These are phyloP conservation scores for Suhomyces tanzawaensis DNA, from an alignment of 805 yeast genomes.

Conservation along the genomic window DNA sequence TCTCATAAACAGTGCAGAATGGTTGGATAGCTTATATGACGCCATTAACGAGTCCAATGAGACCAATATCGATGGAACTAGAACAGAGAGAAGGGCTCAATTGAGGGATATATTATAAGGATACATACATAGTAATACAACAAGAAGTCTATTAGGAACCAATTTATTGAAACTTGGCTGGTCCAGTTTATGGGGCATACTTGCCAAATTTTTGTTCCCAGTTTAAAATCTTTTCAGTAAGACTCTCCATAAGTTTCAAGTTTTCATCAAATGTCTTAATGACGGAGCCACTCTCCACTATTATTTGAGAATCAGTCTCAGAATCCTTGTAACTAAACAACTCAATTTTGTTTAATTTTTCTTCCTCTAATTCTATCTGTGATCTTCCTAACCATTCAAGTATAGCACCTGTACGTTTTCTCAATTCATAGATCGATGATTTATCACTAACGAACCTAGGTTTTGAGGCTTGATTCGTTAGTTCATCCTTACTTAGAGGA, in stretches of 20 bases:
- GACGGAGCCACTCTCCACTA: slow-evolving; percentile 22
- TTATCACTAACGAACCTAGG: slow-evolving; percentile 82
- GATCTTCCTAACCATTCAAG: slow-evolving; percentile 87
- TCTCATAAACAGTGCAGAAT: slow-evolving; percentile 32
- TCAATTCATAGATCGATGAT: slow-evolving; percentile 76
- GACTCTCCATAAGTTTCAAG: slow-evolving; percentile 62
- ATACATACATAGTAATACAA: neutral
- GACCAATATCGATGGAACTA: slow-evolving; percentile 21
- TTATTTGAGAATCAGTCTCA: slow-evolving; percentile 12
- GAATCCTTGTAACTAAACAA: slow-evolving; percentile 45
- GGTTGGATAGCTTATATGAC: slow-evolving; percentile 35
- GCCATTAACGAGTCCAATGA: slow-evolving; percentile 19
- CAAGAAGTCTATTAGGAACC: neutral
- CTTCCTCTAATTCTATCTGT: slow-evolving; percentile 77
- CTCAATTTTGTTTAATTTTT: slow-evolving; percentile 56
- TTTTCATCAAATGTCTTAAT: slow-evolving; percentile 56
- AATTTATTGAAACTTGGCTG: neutral
- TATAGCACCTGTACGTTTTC: slow-evolving; percentile 84
- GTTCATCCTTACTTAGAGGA: slow-evolving; percentile 37
- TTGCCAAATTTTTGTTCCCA: slow-evolving; percentile 81
- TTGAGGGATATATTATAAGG: slow-evolving; percentile 29
- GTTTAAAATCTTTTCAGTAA: slow-evolving; percentile 64
- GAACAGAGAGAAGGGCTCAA: slow-evolving; percentile 40
- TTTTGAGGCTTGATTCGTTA: slow-evolving; percentile 67
- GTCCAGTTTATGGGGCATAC: slow-evolving; percentile 34